phyloP scores from a whole-genome alignment of 164 flowering plant genomes.

The Vitis cinerea region DNA sequence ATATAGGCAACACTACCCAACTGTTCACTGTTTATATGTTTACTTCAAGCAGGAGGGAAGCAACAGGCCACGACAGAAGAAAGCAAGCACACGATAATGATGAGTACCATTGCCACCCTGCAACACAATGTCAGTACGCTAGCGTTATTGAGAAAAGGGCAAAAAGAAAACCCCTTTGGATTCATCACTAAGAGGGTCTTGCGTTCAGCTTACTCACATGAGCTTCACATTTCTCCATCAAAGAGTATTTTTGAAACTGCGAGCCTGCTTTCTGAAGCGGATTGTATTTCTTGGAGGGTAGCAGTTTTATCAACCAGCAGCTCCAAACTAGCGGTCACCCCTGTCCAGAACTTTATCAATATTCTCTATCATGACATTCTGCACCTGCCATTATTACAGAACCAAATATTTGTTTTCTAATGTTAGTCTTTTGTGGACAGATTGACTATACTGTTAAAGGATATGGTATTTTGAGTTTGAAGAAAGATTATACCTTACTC shows the following conservation, averaged over 20 bases:
- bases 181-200: too few species aligned
- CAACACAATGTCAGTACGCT: not conserved
- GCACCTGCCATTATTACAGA: conserved; percentile 45
- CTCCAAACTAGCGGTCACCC: conserved; percentile 66
- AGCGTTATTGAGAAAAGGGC: too few species aligned
- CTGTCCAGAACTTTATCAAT: conserved; percentile 87
- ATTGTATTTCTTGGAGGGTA: conserved; percentile 66
- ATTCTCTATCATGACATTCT: conserved; percentile 79
- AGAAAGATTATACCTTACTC: conserved; percentile 52
- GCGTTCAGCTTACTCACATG: conserved; percentile 40
- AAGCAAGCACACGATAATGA: conserved; percentile 46
- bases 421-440: too few species aligned
- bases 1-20: too few species aligned
- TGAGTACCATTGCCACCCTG: conserved; percentile 43
- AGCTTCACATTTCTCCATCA: conserved; percentile 91
- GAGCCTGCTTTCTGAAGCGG: conserved; percentile 73
- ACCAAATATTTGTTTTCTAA: not conserved
- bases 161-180: too few species aligned
- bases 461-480: too few species aligned
- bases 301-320: conserved; percentile 73
- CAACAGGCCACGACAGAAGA: conserved; percentile 44
- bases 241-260: conserved; percentile 52
- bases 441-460: too few species aligned
- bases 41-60: conserved; percentile 45
- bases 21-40: not conserved